phyloP scores from a whole-genome alignment of 192 early-diverging fungal species.

The Neocallimastix lanati region DNA sequence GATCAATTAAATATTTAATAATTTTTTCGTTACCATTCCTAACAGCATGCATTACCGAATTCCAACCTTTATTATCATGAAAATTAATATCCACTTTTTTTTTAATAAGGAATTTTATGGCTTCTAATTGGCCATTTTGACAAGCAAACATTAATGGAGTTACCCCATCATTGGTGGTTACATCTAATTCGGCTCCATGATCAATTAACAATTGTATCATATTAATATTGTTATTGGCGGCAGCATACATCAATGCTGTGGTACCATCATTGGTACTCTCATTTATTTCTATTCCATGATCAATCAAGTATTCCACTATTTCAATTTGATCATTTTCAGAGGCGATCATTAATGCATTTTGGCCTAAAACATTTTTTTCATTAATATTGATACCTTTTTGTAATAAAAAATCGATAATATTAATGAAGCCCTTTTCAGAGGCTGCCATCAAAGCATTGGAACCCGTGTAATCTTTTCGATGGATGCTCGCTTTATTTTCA shows the following conservation, averaged over 20 bases:
- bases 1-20: background rate
- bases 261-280: background rate
- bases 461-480: background rate
- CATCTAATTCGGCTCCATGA: background rate
- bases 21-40: background rate
- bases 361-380: background rate
- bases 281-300: background rate
- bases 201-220: background rate
- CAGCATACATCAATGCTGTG: background rate
- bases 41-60: background rate
- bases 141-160: background rate
- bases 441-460: background rate
- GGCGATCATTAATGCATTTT: background rate
- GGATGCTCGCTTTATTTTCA: background rate
- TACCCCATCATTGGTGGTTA: background rate
- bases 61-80: background rate
- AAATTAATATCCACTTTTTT: background rate
- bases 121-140: background rate
- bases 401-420: background rate
- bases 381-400: background rate
- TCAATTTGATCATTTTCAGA: background rate
- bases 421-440: background rate
- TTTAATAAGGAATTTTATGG: background rate
- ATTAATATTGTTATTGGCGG: background rate
- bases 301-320: background rate